These are phyloP conservation scores for Vanderwaltozyma verrucispora DNA, from an alignment of 805 yeast species.

Conservation along the genomic window DNA sequence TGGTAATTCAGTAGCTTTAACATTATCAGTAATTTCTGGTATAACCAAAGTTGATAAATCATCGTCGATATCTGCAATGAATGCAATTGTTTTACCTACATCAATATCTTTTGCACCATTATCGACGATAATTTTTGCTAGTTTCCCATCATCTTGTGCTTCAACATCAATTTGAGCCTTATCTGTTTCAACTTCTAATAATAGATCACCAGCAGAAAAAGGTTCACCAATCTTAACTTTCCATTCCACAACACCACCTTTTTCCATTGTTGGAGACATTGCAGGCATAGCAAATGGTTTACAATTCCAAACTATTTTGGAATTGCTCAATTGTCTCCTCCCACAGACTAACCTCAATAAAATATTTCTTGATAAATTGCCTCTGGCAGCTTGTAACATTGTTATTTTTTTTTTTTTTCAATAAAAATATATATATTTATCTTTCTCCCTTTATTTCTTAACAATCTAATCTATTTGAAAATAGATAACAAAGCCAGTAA, in stretches of 20 bases:
- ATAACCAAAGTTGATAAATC: slow-evolving; percentile 54
- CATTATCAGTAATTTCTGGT: slow-evolving; percentile 33
- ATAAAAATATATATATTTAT: too few relatives aligned
- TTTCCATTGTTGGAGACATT: slow-evolving; percentile 98
- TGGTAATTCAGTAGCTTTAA: slow-evolving; percentile 5
- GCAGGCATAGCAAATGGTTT: slow-evolving; percentile 85
- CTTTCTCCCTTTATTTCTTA: too few relatives aligned
- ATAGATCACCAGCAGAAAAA: slow-evolving; percentile 73
- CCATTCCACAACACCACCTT: slow-evolving; percentile 90
- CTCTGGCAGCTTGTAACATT: too few relatives aligned
- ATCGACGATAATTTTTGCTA: slow-evolving; percentile 60
- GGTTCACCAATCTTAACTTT: slow-evolving; percentile 66
- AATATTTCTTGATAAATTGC: background rate
- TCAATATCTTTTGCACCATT: slow-evolving; percentile 73
- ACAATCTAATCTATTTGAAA: too few relatives aligned
- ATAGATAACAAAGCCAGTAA: too few relatives aligned
- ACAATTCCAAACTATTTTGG: slow-evolving; percentile 19
- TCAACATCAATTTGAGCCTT: slow-evolving; percentile 78
- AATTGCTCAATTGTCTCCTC: slow-evolving; percentile 19
- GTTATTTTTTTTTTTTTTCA: too few relatives aligned
- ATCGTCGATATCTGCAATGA: slow-evolving; percentile 79
- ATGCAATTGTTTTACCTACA: slow-evolving; percentile 88
- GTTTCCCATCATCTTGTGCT: slow-evolving; percentile 82
- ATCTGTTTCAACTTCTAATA: slow-evolving; percentile 78
- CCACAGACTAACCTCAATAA: slow-evolving; percentile 15